phyloP scores from a whole-genome alignment of 2,329 filamentous ascomycete species.

The Phyllosticta capitalensis region DNA sequence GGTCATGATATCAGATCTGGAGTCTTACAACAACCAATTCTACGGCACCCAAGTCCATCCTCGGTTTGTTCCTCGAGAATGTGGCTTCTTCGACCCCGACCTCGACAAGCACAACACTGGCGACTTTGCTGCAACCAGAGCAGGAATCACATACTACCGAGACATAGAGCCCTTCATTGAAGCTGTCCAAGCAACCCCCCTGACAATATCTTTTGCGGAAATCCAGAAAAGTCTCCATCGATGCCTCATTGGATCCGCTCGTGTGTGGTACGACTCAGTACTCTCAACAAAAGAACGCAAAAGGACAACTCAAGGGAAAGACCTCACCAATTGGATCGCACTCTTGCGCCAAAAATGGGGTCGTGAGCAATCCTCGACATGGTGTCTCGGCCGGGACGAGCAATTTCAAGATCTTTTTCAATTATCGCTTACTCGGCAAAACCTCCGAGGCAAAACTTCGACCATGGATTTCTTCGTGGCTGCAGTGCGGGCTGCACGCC shows the following conservation, averaged over 20 bases:
- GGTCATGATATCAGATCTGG: no score
- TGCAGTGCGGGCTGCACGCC: background rate
- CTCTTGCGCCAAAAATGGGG: background rate
- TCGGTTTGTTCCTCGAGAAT: no score
- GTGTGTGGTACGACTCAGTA: background rate
- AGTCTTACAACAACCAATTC: no score
- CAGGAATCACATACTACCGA: no score
- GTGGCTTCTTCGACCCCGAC: no score
- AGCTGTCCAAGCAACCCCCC: background rate
- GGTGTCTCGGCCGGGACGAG: no score
- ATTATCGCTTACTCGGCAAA: background rate
- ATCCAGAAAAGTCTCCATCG: background rate
- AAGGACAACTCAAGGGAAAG: no score
- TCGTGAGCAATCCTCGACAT: no score
- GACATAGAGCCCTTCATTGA: background rate
- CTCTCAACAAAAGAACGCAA: background rate
- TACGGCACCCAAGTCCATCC: no score
- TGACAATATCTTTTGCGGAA: background rate
- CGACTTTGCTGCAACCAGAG: no score
- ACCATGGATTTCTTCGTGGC: background rate
- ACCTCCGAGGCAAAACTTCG: background rate
- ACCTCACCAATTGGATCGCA: background rate
- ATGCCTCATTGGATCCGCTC: background rate
- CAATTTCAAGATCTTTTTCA: no score
- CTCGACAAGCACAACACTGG: no score